A percentile compares a stretch with the other conserved stretches of the same genome.
Evolutionary conservation across 2,329 filamentous ascomycete species (phyloP).

Genomic region (Colletotrichum siamense): DNA sequence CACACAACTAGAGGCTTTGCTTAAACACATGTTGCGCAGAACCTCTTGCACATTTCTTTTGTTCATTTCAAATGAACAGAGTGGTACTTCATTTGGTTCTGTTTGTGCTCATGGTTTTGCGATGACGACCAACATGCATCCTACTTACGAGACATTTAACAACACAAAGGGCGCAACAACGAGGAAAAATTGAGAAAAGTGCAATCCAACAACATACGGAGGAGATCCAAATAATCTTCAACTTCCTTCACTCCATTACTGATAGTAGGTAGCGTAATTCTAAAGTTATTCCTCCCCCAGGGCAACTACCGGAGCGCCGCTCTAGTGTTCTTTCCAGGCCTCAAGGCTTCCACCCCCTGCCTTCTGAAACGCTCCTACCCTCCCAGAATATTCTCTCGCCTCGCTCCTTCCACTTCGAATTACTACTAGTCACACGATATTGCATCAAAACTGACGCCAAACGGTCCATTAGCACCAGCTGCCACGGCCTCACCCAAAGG

Average conservation of each 20-base stretch:
- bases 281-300: no score
- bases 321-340: no score
- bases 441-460: accelerated
- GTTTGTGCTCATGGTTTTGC: not conserved
- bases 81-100: not conserved
- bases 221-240: no score
- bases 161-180: not conserved
- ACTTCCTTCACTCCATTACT: not conserved
- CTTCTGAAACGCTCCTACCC: no score
- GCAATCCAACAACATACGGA: not conserved
- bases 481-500: not conserved
- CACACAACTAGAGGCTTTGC: not conserved
- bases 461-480: accelerated
- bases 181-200: not conserved
- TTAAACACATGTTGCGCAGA: not conserved
- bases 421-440: not conserved
- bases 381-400: no score
- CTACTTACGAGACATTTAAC: not conserved
- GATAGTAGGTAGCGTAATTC: no score
- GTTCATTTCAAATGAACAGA: not conserved
- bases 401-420: accelerated
- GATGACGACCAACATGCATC: not conserved
- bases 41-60: not conserved
- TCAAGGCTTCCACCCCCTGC: no score
- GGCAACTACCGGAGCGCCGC: no score